Evolutionary conservation across 768 basidiomycete genomes (phyloP), one percentile per base, ranked within the genome.

Genomic region (Boletus edulis): DNA sequence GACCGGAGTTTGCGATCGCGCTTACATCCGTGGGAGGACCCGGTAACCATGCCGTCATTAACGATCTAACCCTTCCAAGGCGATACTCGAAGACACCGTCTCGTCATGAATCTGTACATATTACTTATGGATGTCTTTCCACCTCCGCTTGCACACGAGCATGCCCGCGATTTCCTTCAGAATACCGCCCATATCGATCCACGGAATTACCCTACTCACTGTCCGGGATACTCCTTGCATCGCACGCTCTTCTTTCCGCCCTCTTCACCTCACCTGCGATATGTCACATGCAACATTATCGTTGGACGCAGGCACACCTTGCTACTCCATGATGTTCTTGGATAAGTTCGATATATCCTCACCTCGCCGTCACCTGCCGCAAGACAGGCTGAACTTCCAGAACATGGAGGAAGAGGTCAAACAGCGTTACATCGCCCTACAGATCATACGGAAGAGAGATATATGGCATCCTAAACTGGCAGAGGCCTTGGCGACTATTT

Each of bases 401-500:
- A 65, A 75, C 49, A 70, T 76, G 34, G 72, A 76, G 18, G 40
- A 63, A 45, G 85, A 86, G 62, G 66, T 83, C 32, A 67, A 68
- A 42, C 74, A 74, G 24, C 76, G 84, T 2, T 76, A 75, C 53
- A 54, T 51, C 2, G 76, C 77, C 0, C 72, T 83, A n/a, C 73
- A 77, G 14, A 63, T 76, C 49, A 73, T 85, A 65, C 75, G 74
- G 20, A 60, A 57, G n/a, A 68, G 69, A 4, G 63, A 67, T 3
- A 52, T 78, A 29, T 67, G 75, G 58, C 62, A 75, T 54, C 67
- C 74, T 29, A 51, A 59, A 15, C 63, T 82, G 10, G 71, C 68
- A 0, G 76, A 80, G 53, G 77, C 76, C 12, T 65, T 87, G 31
- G 80, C 80, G 72, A 75, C 76, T 0, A 75, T 81, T 49, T 84